Evolutionary conservation across 2,329 filamentous ascomycete species (phyloP).

Genomic region (Verticillium nubilum): DNA sequence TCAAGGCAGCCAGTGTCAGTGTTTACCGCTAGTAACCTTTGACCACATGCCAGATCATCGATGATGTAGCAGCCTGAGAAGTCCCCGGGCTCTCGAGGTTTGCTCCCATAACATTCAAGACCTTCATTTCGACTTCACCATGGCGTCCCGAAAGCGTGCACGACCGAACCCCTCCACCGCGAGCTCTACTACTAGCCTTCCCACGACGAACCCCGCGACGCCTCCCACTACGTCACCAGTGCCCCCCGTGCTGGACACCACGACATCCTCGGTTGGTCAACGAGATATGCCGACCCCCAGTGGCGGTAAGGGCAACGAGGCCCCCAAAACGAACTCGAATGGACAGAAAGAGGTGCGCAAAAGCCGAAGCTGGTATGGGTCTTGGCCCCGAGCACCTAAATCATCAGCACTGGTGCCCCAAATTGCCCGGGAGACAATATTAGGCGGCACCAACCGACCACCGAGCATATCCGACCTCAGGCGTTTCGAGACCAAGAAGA

Average conservation of each 20-base stretch:
- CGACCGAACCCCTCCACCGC: slow-evolving; percentile 26
- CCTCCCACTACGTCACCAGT: slow-evolving; percentile 14
- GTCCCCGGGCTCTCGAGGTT: slow-evolving; percentile 47
- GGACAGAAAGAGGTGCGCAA: slow-evolving; percentile 25
- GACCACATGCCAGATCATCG: background rate
- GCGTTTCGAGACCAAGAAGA: slow-evolving; percentile 42
- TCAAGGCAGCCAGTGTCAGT: background rate
- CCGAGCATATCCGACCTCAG: slow-evolving; percentile 41
- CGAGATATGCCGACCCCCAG: background rate
- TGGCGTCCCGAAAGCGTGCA: slow-evolving; percentile 36
- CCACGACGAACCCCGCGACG: slow-evolving; percentile 9
- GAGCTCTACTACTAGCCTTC: slow-evolving; percentile 11
- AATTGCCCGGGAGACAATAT: slow-evolving; percentile 55
- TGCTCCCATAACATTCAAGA: slow-evolving; percentile 33
- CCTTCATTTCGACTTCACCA: slow-evolving; percentile 37
- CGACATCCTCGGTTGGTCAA: background rate
- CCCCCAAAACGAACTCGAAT: background rate
- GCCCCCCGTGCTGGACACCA: slow-evolving; percentile 11
- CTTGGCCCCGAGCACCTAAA: slow-evolving; percentile 52
- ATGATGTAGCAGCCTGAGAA: background rate
- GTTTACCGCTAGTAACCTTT: background rate
- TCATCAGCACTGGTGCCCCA: slow-evolving; percentile 52
- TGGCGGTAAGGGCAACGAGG: background rate
- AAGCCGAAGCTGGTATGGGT: slow-evolving; percentile 57
- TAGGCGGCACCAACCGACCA: slow-evolving; percentile 47